A percentile compares a stretch with the other conserved stretches of the same genome.
Evolutionary conservation across 1,139 yeast genomes (phyloP).

Genomic region (Geotrichum bryndzae): DNA sequence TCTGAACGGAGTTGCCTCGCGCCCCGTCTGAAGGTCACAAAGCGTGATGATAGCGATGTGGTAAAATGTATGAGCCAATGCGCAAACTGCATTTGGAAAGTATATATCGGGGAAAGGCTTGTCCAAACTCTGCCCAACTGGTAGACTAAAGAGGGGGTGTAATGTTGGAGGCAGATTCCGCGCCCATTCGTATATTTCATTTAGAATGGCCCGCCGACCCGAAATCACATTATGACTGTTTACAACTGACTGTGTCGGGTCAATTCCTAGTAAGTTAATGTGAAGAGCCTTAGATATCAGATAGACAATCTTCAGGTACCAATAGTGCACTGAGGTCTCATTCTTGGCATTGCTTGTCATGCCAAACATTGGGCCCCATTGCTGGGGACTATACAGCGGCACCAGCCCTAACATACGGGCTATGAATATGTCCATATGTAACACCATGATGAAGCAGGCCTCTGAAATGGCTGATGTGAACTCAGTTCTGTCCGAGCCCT

Average conservation of each 20-base stretch:
- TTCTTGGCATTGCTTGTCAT: not conserved
- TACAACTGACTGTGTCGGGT: conserved; percentile 4
- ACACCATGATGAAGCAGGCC: conserved; percentile 10
- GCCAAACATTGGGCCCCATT: conserved; percentile 12
- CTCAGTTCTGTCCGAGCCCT: not conserved
- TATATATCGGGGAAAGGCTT: conserved; percentile 12
- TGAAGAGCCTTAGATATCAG: conserved; percentile 9
- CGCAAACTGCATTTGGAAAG: conserved; percentile 8
- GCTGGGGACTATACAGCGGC: conserved; percentile 13
- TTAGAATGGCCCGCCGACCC: conserved; percentile 1
- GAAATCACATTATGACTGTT: not conserved
- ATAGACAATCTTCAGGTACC: conserved; percentile 4
- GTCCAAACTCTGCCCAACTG: not conserved
- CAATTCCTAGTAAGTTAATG: conserved; percentile 9
- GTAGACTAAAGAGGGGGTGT: conserved; percentile 6
- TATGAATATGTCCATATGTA: conserved; percentile 11
- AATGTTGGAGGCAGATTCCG: conserved; percentile 4
- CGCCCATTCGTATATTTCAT: conserved; percentile 12
- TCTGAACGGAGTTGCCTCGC: conserved; percentile 3
- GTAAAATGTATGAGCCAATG: conserved; percentile 10
- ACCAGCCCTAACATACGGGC: conserved; percentile 8
- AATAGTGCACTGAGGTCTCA: conserved; percentile 1
- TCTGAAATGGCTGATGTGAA: conserved; percentile 13
- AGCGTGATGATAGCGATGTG: conserved; percentile 10
- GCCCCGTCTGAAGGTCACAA: conserved; percentile 5